Percentiles rank a stretch among this genome's conserved stretches.
phyloP scores from a whole-genome alignment of 768 basidiomycete genomes.

The Tricholomella constricta region DNA sequence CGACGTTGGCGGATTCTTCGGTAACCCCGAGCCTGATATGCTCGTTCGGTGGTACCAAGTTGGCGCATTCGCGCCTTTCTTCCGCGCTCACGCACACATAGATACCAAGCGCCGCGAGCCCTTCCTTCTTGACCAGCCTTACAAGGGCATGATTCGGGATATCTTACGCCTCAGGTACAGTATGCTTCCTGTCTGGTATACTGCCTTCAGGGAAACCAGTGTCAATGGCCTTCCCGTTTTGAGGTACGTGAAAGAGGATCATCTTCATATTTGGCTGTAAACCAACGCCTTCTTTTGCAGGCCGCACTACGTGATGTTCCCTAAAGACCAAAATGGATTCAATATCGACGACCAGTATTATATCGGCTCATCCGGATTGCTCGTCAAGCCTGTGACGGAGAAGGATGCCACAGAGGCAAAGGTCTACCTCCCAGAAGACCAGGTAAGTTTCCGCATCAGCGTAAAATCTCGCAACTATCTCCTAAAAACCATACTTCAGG shows the following conservation, averaged over 20 bases:
- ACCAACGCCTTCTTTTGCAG: too few relatives aligned
- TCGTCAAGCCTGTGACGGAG: constrained; percentile 88
- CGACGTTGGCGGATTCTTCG: constrained; percentile 99
- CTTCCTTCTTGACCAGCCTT: constrained; percentile 87
- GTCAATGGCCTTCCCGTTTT: constrained; percentile 81
- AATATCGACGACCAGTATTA: constrained; percentile 94
- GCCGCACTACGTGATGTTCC: constrained; percentile 96
- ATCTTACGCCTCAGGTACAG: constrained; percentile 81
- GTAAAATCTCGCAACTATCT: background rate
- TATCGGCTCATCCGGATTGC: constrained; percentile 82
- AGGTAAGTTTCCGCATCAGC: constrained; percentile 43
- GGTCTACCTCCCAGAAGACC: constrained; percentile 86
- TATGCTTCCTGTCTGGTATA: constrained; percentile 94
- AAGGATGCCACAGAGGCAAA: constrained; percentile 68
- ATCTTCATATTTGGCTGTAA: too few relatives aligned
- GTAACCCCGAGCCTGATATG: constrained; percentile 93
- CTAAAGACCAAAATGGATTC: constrained; percentile 84
- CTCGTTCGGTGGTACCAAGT: constrained; percentile 97
- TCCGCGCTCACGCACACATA: constrained; percentile 97
- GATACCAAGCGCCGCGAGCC: constrained; percentile 98
- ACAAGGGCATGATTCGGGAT: constrained; percentile 80
- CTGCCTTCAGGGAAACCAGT: constrained; percentile 90
- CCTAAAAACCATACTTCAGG: constrained; percentile 38
- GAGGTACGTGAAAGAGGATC: constrained; percentile 48
- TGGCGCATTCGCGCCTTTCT: constrained; percentile 94